Evolutionary conservation across 345 rosid species (phyloP), one percentile per base, ranked within the genome.

Genomic region (Citrus medica): DNA sequence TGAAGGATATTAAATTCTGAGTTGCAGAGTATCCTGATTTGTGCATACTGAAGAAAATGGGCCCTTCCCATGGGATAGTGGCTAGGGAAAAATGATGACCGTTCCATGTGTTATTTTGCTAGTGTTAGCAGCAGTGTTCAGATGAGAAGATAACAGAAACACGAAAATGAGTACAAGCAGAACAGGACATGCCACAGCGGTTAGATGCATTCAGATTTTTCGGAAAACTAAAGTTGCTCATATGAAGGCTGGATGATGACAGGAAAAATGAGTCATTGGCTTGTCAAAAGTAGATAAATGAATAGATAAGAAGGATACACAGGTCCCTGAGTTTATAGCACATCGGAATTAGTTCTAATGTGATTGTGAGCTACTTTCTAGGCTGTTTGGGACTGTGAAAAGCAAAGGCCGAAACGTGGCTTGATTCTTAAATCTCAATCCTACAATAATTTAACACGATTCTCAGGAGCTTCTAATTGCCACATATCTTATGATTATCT

Each of bases 1-100:
- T 85, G 90, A 78, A 79, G 78, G 75, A 66, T 83, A 66, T 83
- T 72, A 83, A 83, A 67, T 67, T 79, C 82, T 83, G 82, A 78
- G 78, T 30, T 81, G 82, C 81, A 74, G 80, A 81, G 65, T 48
- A 42, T 46, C 67, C 61, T 71, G 82, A 84, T 74, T 75, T 70
- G 61, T 58, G 60, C 73, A 80, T 62, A 70, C 69, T 76, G 82
- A 76, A 74, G 68, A 59, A 65, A 69, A 73, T 81, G 88, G 89
- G 82, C 74, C 88, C 84, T 80, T 76, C 73, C 69, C 59, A 61
- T 81, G 81, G 73, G 82, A 81, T 69, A 61, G 79, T 61, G 76
- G 73, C 77, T 74, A 59, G 66, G 48, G 71, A 71, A 78, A 81
- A 79, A 64, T 58, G 80, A 78, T 77, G 80, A 71, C 86, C 80